phyloP scores from a whole-genome alignment of 768 basidiomycete species.

The Hygrophoropsis aurantiaca region DNA sequence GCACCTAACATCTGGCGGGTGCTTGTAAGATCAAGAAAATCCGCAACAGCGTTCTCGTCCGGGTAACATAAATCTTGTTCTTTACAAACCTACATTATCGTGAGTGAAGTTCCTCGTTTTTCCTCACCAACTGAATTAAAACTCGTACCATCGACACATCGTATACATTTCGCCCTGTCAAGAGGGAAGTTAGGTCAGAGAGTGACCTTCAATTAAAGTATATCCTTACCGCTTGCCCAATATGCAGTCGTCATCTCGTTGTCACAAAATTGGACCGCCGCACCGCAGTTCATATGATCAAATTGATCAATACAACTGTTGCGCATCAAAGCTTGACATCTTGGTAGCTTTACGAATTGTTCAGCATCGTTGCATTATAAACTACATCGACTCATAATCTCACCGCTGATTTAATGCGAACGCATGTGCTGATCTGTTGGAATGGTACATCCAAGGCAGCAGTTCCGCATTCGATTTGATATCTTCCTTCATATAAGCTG shows the following conservation, averaged over 20 bases:
- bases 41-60: slow-evolving; percentile 38
- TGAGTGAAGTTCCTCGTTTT: no score
- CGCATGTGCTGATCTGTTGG: slow-evolving; percentile 36
- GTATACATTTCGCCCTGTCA: slow-evolving; percentile 48
- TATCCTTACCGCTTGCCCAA: slow-evolving; percentile 35
- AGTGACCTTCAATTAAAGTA: neutral
- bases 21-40: slow-evolving; percentile 47
- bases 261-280: slow-evolving; percentile 67
- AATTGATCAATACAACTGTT: slow-evolving; percentile 62
- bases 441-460: slow-evolving; percentile 54
- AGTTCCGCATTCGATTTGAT: slow-evolving; percentile 50
- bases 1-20: slow-evolving; percentile 49
- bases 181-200: neutral
- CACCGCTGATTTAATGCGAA: slow-evolving; percentile 58
- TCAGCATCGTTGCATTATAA: neutral
- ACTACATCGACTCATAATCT: slow-evolving; percentile 14
- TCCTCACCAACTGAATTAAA: neutral
- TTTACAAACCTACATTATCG: slow-evolving; percentile 20
- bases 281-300: slow-evolving; percentile 67
- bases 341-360: slow-evolving; percentile 50
- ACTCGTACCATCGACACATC: slow-evolving; percentile 52
- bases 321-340: slow-evolving; percentile 61
- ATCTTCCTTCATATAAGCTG: slow-evolving; percentile 42
- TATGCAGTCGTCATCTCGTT: slow-evolving; percentile 47
- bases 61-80: slow-evolving; percentile 36